These are phyloP conservation scores for Acacia pycnantha DNA, from an alignment of 331 rosid species.

Conservation along the genomic window DNA sequence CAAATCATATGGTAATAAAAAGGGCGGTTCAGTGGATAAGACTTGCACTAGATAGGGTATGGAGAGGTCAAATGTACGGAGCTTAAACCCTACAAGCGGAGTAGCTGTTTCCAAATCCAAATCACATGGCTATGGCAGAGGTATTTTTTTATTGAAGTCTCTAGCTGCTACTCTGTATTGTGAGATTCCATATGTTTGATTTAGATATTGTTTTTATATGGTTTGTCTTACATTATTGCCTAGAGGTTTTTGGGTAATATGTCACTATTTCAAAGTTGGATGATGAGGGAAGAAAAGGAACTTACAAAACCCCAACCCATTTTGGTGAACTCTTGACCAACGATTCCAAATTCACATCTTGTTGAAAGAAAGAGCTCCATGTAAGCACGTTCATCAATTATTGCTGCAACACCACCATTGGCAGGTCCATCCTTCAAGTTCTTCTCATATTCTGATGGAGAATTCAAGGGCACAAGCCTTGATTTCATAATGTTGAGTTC, in stretches of 20 bases:
- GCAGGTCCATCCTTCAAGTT: conserved; percentile 55
- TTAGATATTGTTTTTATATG: too few relatives aligned
- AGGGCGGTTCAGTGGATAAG: too few relatives aligned
- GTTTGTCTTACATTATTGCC: not conserved
- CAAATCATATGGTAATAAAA: too few relatives aligned
- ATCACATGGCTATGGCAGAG: too few relatives aligned
- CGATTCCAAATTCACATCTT: conserved; percentile 60
- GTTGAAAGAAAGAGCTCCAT: conserved; percentile 66
- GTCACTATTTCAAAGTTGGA: not conserved
- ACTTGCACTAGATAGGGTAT: too few relatives aligned
- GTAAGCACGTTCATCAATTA: conserved; percentile 61
- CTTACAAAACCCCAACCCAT: conserved; percentile 87
- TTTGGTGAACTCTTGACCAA: conserved; percentile 79
- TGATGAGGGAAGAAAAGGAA: not conserved
- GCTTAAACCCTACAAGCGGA: too few relatives aligned
- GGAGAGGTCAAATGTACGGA: too few relatives aligned
- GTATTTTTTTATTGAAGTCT: too few relatives aligned
- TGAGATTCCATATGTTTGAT: too few relatives aligned
- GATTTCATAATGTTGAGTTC: conserved; percentile 60
- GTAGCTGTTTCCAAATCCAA: too few relatives aligned
- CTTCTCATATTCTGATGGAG: conserved; percentile 44
- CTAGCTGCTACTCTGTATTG: too few relatives aligned
- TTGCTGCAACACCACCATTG: conserved; percentile 62
- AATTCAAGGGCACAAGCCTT: conserved; percentile 54
- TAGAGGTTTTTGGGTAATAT: not conserved